Conservation (phyloP, 2,329 filamentous ascomycete species). For the Talaromyces rugulosus region DNA sequence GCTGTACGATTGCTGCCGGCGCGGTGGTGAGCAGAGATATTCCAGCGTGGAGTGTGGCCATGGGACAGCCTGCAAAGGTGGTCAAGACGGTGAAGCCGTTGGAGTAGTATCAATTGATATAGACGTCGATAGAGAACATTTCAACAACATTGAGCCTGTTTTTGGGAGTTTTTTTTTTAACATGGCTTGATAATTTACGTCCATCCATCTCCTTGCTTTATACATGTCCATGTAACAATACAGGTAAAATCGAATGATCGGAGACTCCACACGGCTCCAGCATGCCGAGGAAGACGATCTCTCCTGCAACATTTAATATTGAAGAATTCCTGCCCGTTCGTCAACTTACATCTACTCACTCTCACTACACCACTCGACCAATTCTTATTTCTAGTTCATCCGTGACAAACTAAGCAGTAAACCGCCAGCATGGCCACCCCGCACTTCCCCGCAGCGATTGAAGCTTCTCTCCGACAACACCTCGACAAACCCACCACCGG, state of each 20-base stretch:
- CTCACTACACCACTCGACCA: background rate
- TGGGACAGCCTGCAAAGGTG: conserved; percentile 14
- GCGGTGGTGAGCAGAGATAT: conserved; percentile 36
- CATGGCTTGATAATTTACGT: background rate
- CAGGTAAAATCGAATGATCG: background rate
- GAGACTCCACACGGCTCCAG: background rate
- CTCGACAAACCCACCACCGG: conserved; percentile 10
- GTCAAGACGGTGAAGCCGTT: conserved; percentile 12
- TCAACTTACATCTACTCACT: background rate
- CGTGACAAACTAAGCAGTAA: background rate
- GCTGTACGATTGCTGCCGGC: conserved; percentile 38
- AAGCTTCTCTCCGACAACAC: conserved; percentile 10
- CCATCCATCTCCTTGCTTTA: background rate
- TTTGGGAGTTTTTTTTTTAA: too few species aligned
- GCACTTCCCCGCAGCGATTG: conserved; percentile 11
- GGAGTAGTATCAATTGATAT: background rate
- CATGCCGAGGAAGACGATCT: background rate
- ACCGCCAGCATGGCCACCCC: background rate
- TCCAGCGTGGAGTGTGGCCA: conserved; percentile 13
- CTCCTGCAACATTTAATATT: background rate
- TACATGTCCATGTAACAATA: background rate
- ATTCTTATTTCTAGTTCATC: background rate
- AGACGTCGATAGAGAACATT: background rate
- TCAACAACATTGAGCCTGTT: too few species aligned
- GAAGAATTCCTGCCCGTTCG: too few species aligned